Conservation (phyloP, 2,329 filamentous ascomycete genomes). For the Diaporthe longicolla region DNA sequence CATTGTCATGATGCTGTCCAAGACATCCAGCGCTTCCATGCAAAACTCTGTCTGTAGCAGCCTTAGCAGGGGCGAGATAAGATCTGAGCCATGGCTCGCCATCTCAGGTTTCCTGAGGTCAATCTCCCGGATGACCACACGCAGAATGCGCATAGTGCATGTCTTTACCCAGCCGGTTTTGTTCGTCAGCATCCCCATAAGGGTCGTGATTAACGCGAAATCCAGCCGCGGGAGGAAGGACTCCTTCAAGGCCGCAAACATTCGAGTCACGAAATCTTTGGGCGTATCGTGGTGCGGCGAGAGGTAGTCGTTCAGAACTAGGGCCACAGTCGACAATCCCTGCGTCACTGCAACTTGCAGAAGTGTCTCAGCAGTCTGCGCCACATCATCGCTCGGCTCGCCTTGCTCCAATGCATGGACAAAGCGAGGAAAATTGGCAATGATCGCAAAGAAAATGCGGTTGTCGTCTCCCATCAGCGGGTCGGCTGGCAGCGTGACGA, state of each 20-base stretch:
- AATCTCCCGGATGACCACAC: constrained; percentile 86
- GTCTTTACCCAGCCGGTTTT: constrained; percentile 90
- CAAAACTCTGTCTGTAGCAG: constrained; percentile 94
- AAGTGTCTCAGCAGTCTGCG: constrained; percentile 78
- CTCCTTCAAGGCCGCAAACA: constrained; percentile 80
- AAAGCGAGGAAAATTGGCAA: constrained; percentile 93
- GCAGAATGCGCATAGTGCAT: constrained; percentile 92
- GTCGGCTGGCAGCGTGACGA: constrained; percentile 85
- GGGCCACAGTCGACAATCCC: constrained; percentile 75
- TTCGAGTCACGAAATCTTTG: constrained; percentile 82
- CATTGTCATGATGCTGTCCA: constrained; percentile 96
- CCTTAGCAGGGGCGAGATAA: constrained; percentile 92
- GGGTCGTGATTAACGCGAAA: constrained; percentile 87
- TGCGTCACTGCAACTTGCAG: constrained; percentile 81
- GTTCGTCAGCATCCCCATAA: constrained; percentile 93
- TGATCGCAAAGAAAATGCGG: constrained; percentile 85
- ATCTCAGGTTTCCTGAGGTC: constrained; percentile 95
- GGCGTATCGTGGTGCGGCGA: constrained; percentile 75
- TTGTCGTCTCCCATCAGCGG: constrained; percentile 85
- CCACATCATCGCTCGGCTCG: constrained; percentile 66
- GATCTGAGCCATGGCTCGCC: constrained; percentile 89
- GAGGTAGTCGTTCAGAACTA: constrained; percentile 79
- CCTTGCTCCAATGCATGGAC: constrained; percentile 82
- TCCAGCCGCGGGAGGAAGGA: constrained; percentile 87
- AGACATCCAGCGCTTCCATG: constrained; percentile 89